Percentiles rank a stretch among this genome's conserved stretches.
phyloP scores from a whole-genome alignment of 345 rosid genomes.

The Bruguiera parviflora region DNA sequence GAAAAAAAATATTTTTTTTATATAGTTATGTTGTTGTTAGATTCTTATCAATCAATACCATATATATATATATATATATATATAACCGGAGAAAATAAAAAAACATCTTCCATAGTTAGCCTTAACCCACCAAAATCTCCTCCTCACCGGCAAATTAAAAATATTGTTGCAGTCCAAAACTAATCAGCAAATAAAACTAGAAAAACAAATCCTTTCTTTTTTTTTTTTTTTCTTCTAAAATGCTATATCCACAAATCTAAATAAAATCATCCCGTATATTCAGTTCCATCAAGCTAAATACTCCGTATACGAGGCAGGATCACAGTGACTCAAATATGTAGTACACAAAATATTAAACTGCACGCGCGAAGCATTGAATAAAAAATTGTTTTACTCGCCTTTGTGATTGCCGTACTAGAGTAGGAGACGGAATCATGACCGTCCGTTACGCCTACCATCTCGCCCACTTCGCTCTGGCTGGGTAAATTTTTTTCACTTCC shows the following conservation, averaged over 20 bases:
- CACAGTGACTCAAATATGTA: constrained; percentile 27
- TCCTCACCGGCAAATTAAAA: background rate
- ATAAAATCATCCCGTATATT: background rate
- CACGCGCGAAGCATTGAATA: constrained; percentile 16
- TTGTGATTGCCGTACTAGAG: constrained; percentile 21
- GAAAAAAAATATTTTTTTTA: background rate
- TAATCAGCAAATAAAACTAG: too few species aligned
- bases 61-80: too few species aligned
- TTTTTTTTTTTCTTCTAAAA: too few species aligned
- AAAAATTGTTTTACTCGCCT: constrained; percentile 38
- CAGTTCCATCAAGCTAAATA: constrained; percentile 5
- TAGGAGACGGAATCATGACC: constrained; percentile 44
- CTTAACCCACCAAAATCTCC: background rate
- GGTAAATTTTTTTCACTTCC: constrained; percentile 14
- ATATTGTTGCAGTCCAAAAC: background rate
- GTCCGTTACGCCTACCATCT: constrained; percentile 33
- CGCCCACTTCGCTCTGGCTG: constrained; percentile 27
- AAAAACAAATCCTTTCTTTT: too few species aligned
- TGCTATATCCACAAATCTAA: background rate
- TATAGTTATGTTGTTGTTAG: too few species aligned
- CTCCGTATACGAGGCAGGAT: constrained; percentile 31
- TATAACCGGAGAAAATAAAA: too few species aligned
- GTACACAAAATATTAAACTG: background rate
- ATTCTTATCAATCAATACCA: too few species aligned
- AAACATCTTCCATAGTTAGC: too few species aligned